Evolutionary conservation across 1,139 yeast genomes (phyloP).

Genomic region (Hansenula sp.): DNA sequence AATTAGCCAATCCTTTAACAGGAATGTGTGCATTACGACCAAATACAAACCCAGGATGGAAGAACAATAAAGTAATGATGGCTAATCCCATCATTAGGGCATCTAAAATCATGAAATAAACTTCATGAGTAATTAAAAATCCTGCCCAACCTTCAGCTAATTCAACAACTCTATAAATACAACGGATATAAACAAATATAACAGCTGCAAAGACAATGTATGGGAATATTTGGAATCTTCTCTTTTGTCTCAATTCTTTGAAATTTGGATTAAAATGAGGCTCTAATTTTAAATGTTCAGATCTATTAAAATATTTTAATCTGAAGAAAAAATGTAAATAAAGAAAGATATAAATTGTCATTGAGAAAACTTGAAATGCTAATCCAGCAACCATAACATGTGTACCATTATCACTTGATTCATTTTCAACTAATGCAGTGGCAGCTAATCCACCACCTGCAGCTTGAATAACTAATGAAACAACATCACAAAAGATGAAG

Average conservation of each 20-base stretch:
- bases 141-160: slow-evolving; percentile 78
- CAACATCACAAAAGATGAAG: slow-evolving; percentile 62
- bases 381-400: slow-evolving; percentile 82
- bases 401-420: slow-evolving; percentile 50
- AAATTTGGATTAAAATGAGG: slow-evolving; percentile 22
- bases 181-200: slow-evolving; percentile 61
- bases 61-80: slow-evolving; percentile 40
- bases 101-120: slow-evolving; percentile 72
- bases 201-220: slow-evolving; percentile 50
- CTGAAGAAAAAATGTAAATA: slow-evolving; percentile 52
- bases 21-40: slow-evolving; percentile 30
- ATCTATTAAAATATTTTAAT: slow-evolving; percentile 24
- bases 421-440: slow-evolving; percentile 35
- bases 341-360: slow-evolving; percentile 57
- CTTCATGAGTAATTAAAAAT: slow-evolving; percentile 64
- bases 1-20: slow-evolving; percentile 3
- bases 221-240: slow-evolving; percentile 44
- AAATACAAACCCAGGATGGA: slow-evolving; percentile 62
- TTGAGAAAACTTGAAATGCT: slow-evolving; percentile 71
- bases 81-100: slow-evolving; percentile 60
- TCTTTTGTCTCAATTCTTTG: slow-evolving; percentile 11
- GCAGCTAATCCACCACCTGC: slow-evolving; percentile 77
- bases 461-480: slow-evolving; percentile 74
- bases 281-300: slow-evolving; percentile 14
- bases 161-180: slow-evolving; percentile 79